Conservation (phyloP, 805 yeast genomes). For the Myxozyma udenii region DNA sequence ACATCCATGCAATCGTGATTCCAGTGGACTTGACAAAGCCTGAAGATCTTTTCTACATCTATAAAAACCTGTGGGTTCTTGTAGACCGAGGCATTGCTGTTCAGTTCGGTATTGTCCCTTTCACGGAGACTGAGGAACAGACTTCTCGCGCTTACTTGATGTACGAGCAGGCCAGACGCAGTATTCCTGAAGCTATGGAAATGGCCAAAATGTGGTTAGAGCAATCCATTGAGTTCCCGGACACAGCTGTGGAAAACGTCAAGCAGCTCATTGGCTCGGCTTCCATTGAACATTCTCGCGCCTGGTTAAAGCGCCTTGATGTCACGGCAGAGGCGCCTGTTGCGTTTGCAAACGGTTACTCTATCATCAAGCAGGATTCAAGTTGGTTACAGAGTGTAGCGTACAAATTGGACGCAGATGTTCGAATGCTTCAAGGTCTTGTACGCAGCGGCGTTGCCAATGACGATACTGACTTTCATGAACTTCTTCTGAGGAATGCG, state of each 20-base stretch:
- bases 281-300: constrained; percentile 13
- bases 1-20: constrained; percentile 71
- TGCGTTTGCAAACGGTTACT: constrained; percentile 71
- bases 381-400: constrained; percentile 35
- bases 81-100: constrained; percentile 60
- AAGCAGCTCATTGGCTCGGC: background rate
- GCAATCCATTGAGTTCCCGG: background rate
- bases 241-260: background rate
- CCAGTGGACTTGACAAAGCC: constrained; percentile 58
- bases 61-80: constrained; percentile 38
- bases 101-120: constrained; percentile 79
- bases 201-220: background rate
- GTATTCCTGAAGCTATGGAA: background rate
- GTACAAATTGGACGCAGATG: constrained; percentile 50
- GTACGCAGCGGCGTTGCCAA: constrained; percentile 34
- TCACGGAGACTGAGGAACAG: constrained; percentile 35
- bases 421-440: constrained; percentile 33
- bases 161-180: constrained; percentile 11
- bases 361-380: constrained; percentile 48
- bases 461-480: constrained; percentile 37
- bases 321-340: constrained; percentile 50
- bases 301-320: constrained; percentile 39
- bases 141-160: constrained; percentile 16
- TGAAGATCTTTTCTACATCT: constrained; percentile 49
- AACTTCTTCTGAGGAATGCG: constrained; percentile 46